Evolutionary conservation across 345 rosid species (phyloP).

Genomic region (Rhodomyrtus tomentosa): DNA sequence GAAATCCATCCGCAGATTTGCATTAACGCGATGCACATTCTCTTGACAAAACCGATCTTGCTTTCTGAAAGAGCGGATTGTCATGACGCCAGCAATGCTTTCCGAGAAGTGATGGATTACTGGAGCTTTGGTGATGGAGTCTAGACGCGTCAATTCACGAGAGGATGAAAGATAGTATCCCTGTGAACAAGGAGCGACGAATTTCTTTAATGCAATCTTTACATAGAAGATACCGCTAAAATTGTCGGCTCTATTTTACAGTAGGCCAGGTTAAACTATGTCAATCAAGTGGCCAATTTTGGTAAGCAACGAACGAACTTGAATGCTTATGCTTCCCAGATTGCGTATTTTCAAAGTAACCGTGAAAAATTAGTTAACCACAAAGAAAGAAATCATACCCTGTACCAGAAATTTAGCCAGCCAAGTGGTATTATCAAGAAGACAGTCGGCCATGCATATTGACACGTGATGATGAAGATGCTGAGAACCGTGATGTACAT

Average conservation of each 20-base stretch:
- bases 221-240: not conserved
- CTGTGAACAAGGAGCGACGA: slow-evolving; percentile 16
- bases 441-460: slow-evolving; percentile 86
- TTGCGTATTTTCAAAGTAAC: not conserved
- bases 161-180: slow-evolving; percentile 76
- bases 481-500: slow-evolving; percentile 68
- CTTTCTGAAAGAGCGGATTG: slow-evolving; percentile 64
- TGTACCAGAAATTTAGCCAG: slow-evolving; percentile 80
- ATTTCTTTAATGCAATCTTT: not conserved
- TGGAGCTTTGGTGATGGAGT: slow-evolving; percentile 93
- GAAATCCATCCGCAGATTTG: slow-evolving; percentile 78
- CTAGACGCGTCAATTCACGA: slow-evolving; percentile 82
- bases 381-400: slow-evolving; percentile 39
- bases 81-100: slow-evolving; percentile 85
- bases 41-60: slow-evolving; percentile 45
- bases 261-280: not conserved
- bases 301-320: not conserved
- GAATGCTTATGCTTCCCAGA: not conserved
- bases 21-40: slow-evolving; percentile 59
- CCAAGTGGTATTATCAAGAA: slow-evolving; percentile 78
- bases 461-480: slow-evolving; percentile 81
- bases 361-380: not conserved
- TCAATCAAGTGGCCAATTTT: not conserved
- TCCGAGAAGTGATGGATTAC: slow-evolving; percentile 94
- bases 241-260: not conserved